Conservation (phyloP, 2,329 filamentous ascomycete species). For the Didymella sp. region DNA sequence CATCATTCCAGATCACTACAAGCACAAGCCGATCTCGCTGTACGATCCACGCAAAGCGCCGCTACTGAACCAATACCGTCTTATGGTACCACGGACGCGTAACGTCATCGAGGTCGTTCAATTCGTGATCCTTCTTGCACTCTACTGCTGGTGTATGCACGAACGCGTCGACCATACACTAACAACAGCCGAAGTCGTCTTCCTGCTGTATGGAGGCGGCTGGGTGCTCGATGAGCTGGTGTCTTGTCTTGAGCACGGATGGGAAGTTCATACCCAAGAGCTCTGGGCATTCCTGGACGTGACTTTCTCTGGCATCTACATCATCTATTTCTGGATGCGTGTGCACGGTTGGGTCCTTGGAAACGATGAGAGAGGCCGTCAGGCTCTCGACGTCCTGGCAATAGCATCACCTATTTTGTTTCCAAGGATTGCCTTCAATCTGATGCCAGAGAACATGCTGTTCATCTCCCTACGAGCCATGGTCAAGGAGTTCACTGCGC, state of each 20-base stretch:
- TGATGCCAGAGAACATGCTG: slow-evolving; percentile 83
- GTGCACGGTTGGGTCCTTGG: slow-evolving; percentile 66
- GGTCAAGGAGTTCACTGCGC: slow-evolving; percentile 83
- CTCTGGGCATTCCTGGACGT: slow-evolving; percentile 88
- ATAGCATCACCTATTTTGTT: slow-evolving; percentile 80
- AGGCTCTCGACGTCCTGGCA: slow-evolving; percentile 79
- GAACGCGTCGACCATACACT: slow-evolving; percentile 66
- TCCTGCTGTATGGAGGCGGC: slow-evolving; percentile 76
- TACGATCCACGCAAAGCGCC: slow-evolving; percentile 80
- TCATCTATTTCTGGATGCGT: slow-evolving; percentile 71
- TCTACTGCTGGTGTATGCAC: slow-evolving; percentile 78
- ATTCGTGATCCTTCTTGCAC: slow-evolving; percentile 70
- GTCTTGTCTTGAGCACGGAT: slow-evolving; percentile 76
- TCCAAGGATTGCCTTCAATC: slow-evolving; percentile 80
- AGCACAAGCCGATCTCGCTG: slow-evolving; percentile 79
- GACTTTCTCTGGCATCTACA: slow-evolving; percentile 75
- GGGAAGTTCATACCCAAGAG: slow-evolving; percentile 86
- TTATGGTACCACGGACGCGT: slow-evolving; percentile 80
- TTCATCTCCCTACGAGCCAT: slow-evolving; percentile 82
- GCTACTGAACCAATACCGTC: slow-evolving; percentile 81
- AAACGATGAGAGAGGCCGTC: slow-evolving; percentile 61
- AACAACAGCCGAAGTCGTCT: slow-evolving; percentile 68
- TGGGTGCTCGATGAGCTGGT: slow-evolving; percentile 82
- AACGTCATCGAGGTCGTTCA: slow-evolving; percentile 78
- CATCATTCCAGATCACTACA: slow-evolving; percentile 85